Evolutionary conservation across 2,329 filamentous ascomycete genomes (phyloP).

Genomic region (Colletotrichum karsti): DNA sequence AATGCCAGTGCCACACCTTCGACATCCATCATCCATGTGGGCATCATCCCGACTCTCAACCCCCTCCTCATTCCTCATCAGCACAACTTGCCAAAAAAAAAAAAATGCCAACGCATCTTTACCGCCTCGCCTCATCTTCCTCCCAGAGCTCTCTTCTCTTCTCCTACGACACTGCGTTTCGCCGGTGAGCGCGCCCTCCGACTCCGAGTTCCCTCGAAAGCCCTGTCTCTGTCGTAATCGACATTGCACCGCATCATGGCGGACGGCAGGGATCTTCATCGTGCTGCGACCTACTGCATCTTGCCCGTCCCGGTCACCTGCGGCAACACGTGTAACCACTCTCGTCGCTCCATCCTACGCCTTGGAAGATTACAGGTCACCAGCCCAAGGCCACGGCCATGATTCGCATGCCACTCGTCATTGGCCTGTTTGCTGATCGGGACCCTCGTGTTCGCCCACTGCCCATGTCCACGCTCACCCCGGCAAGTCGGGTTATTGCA

Average conservation of each 20-base stretch:
- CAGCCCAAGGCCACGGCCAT: background rate
- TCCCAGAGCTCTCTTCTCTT: background rate
- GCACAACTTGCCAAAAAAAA: no score
- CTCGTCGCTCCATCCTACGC: background rate
- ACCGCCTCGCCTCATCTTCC: slow-evolving; percentile 21
- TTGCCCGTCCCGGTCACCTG: slow-evolving; percentile 19
- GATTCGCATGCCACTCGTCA: background rate
- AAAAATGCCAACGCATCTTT: slow-evolving; percentile 24
- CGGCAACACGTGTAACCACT: slow-evolving; percentile 29
- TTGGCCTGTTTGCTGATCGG: background rate
- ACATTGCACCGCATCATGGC: background rate
- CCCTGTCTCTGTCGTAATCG: background rate
- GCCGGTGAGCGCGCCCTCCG: background rate
- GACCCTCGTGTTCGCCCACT: background rate
- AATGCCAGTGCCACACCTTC: background rate
- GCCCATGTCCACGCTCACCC: no score
- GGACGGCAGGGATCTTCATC: slow-evolving; percentile 17
- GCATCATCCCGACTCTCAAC: background rate
- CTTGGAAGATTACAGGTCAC: slow-evolving; percentile 7
- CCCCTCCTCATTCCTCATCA: background rate
- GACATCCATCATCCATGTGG: background rate
- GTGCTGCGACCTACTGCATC: slow-evolving; percentile 23
- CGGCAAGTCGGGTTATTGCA: no score
- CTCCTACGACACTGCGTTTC: background rate
- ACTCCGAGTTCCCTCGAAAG: background rate